phyloP scores from a whole-genome alignment of 345 rosid genomes.

The Melastoma malabathricum region DNA sequence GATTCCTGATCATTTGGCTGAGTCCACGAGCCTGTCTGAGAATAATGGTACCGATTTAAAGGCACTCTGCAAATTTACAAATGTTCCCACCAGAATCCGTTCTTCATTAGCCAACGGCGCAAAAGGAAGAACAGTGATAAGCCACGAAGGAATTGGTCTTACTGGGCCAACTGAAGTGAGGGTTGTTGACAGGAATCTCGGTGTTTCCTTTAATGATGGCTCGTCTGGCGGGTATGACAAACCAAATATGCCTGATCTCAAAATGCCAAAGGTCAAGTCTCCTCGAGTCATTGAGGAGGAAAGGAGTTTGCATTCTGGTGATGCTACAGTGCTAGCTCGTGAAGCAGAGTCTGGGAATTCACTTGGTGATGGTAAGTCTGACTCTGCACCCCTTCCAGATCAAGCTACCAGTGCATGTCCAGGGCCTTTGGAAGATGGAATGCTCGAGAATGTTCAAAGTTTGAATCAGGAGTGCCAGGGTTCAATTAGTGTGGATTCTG shows the following conservation, averaged over 20 bases:
- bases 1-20: conserved; percentile 11
- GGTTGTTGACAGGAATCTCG: conserved; percentile 22
- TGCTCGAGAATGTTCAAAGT: conserved; percentile 29
- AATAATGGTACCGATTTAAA: conserved; percentile 45
- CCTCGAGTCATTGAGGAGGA: conserved; percentile 19
- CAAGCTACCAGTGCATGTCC: conserved; percentile 10
- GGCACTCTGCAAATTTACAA: conserved; percentile 56
- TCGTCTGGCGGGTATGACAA: conserved; percentile 15
- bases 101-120: conserved; percentile 44
- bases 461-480: conserved; percentile 21
- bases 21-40: conserved; percentile 21
- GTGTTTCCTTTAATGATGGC: conserved; percentile 18
- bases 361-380: conserved; percentile 30
- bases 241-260: conserved; percentile 19
- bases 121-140: conserved; percentile 13
- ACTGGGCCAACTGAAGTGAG: conserved; percentile 16
- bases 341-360: conserved; percentile 53
- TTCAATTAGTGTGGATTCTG: conserved; percentile 34
- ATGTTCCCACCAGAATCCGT: conserved; percentile 77
- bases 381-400: conserved; percentile 57
- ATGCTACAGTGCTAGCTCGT: conserved; percentile 13
- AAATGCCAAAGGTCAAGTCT: conserved; percentile 16
- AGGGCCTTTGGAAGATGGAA: neutral
- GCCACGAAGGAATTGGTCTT: conserved; percentile 22
- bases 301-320: conserved; percentile 1